Evolutionary conservation across 2,329 filamentous ascomycete species (phyloP).

Genomic region (Clonostachys rhizophaga): DNA sequence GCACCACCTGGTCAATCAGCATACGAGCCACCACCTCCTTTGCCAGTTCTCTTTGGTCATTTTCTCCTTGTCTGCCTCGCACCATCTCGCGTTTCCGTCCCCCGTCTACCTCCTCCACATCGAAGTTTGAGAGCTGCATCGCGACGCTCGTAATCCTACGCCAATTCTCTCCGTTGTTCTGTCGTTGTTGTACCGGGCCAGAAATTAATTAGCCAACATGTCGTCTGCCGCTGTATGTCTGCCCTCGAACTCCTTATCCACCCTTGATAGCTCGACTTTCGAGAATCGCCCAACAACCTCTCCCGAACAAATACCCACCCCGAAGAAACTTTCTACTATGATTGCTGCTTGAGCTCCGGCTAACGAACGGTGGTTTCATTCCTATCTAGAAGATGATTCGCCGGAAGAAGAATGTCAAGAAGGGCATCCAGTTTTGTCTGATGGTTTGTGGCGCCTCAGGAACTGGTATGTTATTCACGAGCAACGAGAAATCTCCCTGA

Average conservation of each 20-base stretch:
- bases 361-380: not conserved
- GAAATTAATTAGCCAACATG: conserved; percentile 11
- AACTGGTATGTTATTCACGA: conserved; percentile 65
- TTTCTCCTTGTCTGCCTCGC: conserved; percentile 7
- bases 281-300: not conserved
- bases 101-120: not conserved
- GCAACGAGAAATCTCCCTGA: not conserved
- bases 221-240: conserved; percentile 25
- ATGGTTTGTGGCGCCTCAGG: conserved; percentile 99
- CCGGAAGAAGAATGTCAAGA: conserved; percentile 99
- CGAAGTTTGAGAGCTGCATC: not conserved
- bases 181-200: no score
- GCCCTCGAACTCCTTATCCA: conserved; percentile 1
- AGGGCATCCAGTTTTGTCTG: conserved; percentile 99
- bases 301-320: no score
- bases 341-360: no score
- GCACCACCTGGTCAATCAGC: not conserved
- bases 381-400: conserved; percentile 82
- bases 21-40: conserved; percentile 3
- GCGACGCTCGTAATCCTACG: no score
- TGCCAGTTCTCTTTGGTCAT: conserved; percentile 2
- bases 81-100: not conserved
- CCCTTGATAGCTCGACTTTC: conserved; percentile 1
- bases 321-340: no score
- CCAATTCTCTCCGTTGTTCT: no score